Evolutionary conservation across 495 filamentous ascomycete genomes (phyloP), one percentile per base, ranked within the genome.

Genomic region (Chaetomium cochliodes): DNA sequence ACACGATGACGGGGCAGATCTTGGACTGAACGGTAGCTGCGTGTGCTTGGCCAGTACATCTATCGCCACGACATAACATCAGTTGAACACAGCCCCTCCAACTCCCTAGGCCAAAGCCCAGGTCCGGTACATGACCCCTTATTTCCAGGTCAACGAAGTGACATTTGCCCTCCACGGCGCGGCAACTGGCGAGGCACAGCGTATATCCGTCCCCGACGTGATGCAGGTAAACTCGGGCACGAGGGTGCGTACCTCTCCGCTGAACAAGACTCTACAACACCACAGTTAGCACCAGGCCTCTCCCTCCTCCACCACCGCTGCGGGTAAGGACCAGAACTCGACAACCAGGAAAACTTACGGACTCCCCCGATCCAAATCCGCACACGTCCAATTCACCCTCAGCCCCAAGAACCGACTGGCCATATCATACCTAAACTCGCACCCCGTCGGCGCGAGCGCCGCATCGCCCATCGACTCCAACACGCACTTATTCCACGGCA

Each of bases 381-480:
- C 62, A 64, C 73, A 75, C 33, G 49, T 33, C 73, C 73, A 75
- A 20, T 72, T 63, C 15, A 67, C 66, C 58, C 63, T 66, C 13
- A 73, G 5, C 2, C 26, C 60, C 5, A 72, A 51, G 30, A 57
- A 44, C 54, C 59, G 58, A 0, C 58, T 69, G 2, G 33, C 50
- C 2, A 50, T 23, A 3, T 60, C 39, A 55, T 70, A 73, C 37
- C 58, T 51, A 22, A 73, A 65, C 22, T 60, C 50, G 26, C 71
- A 73, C 13, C 39, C 46, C 55, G 55, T 67, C 0, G 70, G 72
- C 58, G 62, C 67, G 5, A 68, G 57, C 55, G 42, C 62, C n/a
- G 30, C 26, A 37, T 66, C 68, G 6, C 65, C 65, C 28, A 64
- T 33, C 6, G 56, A 46, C 39, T 69, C 66, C 28, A 75, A 50